Evolutionary conservation across 441 rosid species (phyloP), one percentile per base, ranked within the genome.

Genomic region (Pelargonium citronellum): DNA sequence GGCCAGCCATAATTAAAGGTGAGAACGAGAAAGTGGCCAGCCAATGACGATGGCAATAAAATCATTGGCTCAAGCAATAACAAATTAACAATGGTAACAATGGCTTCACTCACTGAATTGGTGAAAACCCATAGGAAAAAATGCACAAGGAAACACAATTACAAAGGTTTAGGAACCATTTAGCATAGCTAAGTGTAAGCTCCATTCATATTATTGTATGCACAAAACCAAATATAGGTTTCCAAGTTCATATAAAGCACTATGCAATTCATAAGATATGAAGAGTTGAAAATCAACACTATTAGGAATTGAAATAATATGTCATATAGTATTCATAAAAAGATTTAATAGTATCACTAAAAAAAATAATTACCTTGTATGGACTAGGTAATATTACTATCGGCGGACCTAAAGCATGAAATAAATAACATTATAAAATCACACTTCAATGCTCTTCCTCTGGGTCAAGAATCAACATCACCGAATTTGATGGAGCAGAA

Each of bases 391-490:
- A 71, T 22, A 22, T 22, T 22, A 22, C 24, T 22, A 22, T n/a
- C n/a, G n/a, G n/a, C n/a, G n/a, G 58, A 74, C 76, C 67, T 69
- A 41, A 71, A 24, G 55, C 65, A 24, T 63, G 67, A 24, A 46
- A 70, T 66, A 72, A 64, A 60, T 67, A 68, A 72, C 53, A 68
- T 58, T 60, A 64, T 55, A 49, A 72, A 78, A 64, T 58, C 70
- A 44, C 47, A 62, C 67, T 11, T 6, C 47, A 64, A 11, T 62
- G 65, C 19, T 41, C 61, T 67, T 57, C 71, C 66, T 63, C 49
- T 67, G 51, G 49, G 69, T 5, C 60, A 67, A 58, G 15, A 62
- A 0, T 22, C 24, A 22, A 22, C 53, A 8, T 27, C 66, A 62
- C 66, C 66, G 8, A 11, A 24, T 62, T 62, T 10, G 15, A 27